Conservation (phyloP, 495 filamentous ascomycete species). For the Neurospora sp. region DNA sequence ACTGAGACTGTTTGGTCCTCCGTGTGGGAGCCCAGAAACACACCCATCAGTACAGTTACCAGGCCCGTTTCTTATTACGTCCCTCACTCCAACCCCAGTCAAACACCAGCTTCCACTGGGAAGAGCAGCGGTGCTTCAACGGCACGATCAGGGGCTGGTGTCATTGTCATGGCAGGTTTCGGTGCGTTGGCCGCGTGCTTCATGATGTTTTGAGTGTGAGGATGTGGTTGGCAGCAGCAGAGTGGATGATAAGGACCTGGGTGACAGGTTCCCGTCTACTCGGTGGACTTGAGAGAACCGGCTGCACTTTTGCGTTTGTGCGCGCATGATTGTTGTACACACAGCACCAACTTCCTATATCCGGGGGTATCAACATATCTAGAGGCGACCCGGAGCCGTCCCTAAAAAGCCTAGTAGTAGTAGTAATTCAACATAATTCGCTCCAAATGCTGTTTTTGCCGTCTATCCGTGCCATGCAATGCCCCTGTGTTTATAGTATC, state of each 20-base stretch:
- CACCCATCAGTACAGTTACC: neutral
- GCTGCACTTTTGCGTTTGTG: neutral
- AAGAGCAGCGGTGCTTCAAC: neutral
- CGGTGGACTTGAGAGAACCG: neutral
- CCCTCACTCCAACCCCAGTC: neutral
- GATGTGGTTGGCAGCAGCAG: neutral
- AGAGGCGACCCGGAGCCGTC: neutral
- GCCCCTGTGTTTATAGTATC: neutral
- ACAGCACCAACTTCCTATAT: neutral
- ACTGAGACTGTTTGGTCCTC: neutral
- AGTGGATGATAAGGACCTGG: neutral
- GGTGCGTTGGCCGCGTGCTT: neutral
- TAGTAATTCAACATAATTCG: neutral
- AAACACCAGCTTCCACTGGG: neutral
- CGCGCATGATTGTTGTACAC: neutral
- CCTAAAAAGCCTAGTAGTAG: neutral
- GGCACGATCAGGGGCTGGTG: neutral
- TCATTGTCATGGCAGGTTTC: neutral
- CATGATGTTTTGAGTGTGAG: neutral
- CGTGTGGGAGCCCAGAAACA: neutral
- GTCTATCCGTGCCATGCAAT: neutral
- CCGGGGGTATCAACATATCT: neutral
- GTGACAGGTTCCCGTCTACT: neutral
- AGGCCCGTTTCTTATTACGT: neutral
- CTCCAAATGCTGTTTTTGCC: neutral